Base-by-base conservation (phyloP, 2,329 filamentous ascomycete species). In the Chrysoporthe puriensis region DNA sequence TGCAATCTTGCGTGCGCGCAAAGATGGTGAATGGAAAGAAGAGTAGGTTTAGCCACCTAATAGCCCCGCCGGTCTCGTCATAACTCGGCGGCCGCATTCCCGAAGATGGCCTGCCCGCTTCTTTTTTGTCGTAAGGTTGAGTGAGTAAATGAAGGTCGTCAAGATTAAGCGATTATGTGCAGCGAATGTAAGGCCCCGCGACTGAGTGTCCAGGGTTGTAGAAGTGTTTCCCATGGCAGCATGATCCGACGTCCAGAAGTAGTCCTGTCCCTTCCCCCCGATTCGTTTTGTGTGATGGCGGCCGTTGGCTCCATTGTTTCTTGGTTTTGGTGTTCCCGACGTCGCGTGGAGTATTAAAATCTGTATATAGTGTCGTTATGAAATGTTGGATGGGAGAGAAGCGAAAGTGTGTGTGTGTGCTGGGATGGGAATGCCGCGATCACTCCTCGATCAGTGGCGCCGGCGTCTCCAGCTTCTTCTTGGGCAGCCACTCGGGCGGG, bases 401-500 rank as follows among this genome's bases (percentile, higher is more conserved):
- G 26, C 32, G 26, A 16, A 42, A 34, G n/a, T 26, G 18, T 11
- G 32, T 26, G 36, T 18, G 8, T 32, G 1, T 40, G 32, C 3
- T 43, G 56, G 16, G 2, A 26, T 26, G 21, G 34, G 34, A 18
- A 50, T 34, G 26, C 16, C 43, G 54, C 40, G 34, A 58, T n/a
- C 63, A 65, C 59, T 70, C 62, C 68, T 70, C 68, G 3, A 63
- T 26, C 59, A 70, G 60, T 54, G 43, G 5, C 54, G 57, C 58
- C 2, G 65, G 64, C 56, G 43, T 62, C 18, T 62, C 67, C 46
- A 52, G 66, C 42, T 65, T 42, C 57, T 69, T 52, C 58, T 69
- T 69, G 32, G 56, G 62, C 64, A 66, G 52, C 62, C 65, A 67
- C 18, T 63, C 58, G 42, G 68, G 68, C 21, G 68, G 68, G 7